Evolutionary conservation across 352 stramenopile genomes (phyloP), one percentile per base, ranked within the genome.

Genomic region (Thalassiosira delicatula): DNA sequence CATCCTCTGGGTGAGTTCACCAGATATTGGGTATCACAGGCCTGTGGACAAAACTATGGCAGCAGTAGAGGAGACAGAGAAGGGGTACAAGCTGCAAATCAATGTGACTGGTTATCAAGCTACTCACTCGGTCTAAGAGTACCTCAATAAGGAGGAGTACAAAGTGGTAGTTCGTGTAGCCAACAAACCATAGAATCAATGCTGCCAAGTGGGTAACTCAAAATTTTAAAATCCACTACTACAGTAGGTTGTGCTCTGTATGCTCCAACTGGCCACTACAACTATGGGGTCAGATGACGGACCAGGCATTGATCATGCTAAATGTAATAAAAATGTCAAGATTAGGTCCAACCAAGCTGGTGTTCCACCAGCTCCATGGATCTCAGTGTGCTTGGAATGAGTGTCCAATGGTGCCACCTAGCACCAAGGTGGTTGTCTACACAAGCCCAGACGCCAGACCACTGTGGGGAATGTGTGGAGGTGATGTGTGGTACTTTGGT

Each of bases 401-500:
- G 1, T 21, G 29, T n/a, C 71, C 71, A 30, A 37, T 73, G 32
- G 61, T 61, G 7, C 71, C 71, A 63, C 71, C 71, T 12, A 44
- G 59, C 2, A 79, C 60, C 1, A 46, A 61, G 49, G 59, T 30
- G 7, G 40, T 79, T 2, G 29, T 73, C 2, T 46, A 70, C 29
- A 33, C 29, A 14, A 23, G 54, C 37, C 53, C 68, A 40, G 7
- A 5, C 17, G 49, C 56, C 1, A 51, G 75, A 5, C 12, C 4
- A 0, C 66, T 69, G 25, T 84, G 80, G 80, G 51, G 54, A 17
- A 72, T 68, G 0, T 49, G 81, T 23, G 72, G 37, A 4, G 3
- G 54, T 17, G 74, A 79, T 51, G 57, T n/a, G 25, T 84, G 74
- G 68, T 87, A 87, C 57, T 19, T 62, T 29, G 76, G 76, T 1